phyloP scores from a whole-genome alignment of 1,284 basidiomycete species.

The Fomitopsis schrenkii region DNA sequence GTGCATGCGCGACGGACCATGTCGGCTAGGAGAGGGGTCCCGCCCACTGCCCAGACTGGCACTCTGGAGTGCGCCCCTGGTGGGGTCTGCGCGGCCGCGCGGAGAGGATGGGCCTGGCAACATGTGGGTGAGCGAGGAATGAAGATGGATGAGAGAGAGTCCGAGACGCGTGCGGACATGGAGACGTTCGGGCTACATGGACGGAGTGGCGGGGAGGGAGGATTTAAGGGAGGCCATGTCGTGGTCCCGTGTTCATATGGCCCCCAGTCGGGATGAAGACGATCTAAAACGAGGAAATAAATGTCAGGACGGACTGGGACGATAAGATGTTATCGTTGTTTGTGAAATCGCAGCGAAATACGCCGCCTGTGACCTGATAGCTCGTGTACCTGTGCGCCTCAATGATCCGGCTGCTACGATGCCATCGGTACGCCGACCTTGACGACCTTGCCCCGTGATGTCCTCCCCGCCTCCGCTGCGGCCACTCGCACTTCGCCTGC shows the following conservation, averaged over 20 bases:
- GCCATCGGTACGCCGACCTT: constrained; percentile 23
- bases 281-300: constrained; percentile 13
- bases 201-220: constrained; percentile 1
- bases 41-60: neutral
- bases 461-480: neutral
- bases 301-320: constrained; percentile 10
- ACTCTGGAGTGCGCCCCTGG: neutral
- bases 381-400: constrained; percentile 16
- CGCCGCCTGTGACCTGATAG: constrained; percentile 14
- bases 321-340: constrained; percentile 29
- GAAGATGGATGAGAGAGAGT: constrained; percentile 9
- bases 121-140: neutral
- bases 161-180: constrained; percentile 10
- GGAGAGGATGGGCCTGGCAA: neutral
- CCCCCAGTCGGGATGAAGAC: constrained; percentile 13
- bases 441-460: constrained; percentile 27
- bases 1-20: constrained; percentile 8
- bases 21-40: neutral
- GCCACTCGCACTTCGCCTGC: neutral
- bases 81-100: constrained; percentile 1
- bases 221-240: constrained; percentile 14
- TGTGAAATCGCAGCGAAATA: constrained; percentile 16
- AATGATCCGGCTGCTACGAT: constrained; percentile 22
- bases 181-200: constrained; percentile 11
- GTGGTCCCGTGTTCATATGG: constrained; percentile 19